These are phyloP conservation scores for Cetraspora pellucida DNA, from an alignment of 192 early-diverging fungal genomes.

Conservation along the genomic window DNA sequence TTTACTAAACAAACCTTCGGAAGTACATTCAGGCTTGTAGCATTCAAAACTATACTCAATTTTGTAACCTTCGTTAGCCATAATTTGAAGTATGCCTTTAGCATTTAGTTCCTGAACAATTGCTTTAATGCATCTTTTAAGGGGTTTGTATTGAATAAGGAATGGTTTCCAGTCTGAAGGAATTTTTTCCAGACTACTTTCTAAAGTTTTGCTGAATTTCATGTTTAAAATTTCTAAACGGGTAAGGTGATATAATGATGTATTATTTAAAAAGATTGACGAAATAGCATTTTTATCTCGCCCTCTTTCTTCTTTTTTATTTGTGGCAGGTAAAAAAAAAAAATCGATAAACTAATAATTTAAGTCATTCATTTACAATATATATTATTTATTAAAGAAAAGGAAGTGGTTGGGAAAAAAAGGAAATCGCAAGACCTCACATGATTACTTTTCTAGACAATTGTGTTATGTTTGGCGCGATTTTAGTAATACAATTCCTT, in stretches of 20 bases:
- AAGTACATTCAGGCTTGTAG: no score
- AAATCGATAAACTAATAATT: background rate
- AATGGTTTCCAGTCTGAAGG: conserved; percentile 74
- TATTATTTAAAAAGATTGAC: background rate
- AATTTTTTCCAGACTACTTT: conserved; percentile 65
- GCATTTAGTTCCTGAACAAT: conserved; percentile 71
- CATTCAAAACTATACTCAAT: no score
- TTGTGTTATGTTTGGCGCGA: no score
- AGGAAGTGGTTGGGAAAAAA: background rate
- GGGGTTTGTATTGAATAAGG: conserved; percentile 73
- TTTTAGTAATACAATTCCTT: no score
- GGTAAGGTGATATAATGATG: background rate
- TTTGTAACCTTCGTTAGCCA: conserved; percentile 40
- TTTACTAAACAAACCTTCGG: no score
- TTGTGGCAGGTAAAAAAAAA: no score
- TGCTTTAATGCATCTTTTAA: conserved; percentile 72
- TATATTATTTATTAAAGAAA: background rate
- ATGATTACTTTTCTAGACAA: background rate
- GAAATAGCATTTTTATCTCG: background rate
- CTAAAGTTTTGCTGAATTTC: conserved; percentile 78
- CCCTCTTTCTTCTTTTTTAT: no score
- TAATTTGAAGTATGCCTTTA: conserved; percentile 44
- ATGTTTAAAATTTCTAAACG: conserved; percentile 37
- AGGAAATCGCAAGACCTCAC: conserved; percentile 15
- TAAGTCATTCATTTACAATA: no score